Base-by-base conservation (phyloP, 192 early-diverging fungal genomes). In the Rhizoclosmatium sp. region DNA sequence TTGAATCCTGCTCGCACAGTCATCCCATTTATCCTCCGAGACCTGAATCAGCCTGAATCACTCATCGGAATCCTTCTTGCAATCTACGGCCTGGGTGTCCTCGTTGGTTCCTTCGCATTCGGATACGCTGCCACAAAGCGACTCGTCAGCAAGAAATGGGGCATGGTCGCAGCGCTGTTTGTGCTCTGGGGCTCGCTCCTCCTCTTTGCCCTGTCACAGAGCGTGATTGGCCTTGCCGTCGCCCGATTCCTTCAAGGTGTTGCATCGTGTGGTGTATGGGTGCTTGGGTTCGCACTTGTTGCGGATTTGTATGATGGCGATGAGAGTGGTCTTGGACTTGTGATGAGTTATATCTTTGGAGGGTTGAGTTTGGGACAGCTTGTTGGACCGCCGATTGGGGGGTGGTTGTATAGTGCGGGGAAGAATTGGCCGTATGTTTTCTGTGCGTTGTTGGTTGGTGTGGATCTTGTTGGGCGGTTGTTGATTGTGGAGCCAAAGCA, bases 281-380 rank as follows among this genome's bases (percentile, higher is more conserved):
- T 73, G 1, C 48, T 85, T 3, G 84, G 84, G 44, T 41, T 85
- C n/a, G 69, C 82, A 19, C 31, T 83, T 45, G 47, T 85, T 47
- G 81, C 78, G 0, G 84, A 84, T 42, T 41, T 39, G 2, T 76
- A 71, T 58, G 23, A 59, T 39, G 54, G 65, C 56, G 72, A 79
- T 31, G 47, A 64, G 5, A 49, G 14, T 2, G 80, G 72, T 31
- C 44, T 85, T 19, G 84, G 84, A 2, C 4, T 60, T 4, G 79
- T 82, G 23, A 85, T 82, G 79, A 51, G 74, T 2, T 65, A 62
- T 31, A 75, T 81, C 14, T 51, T 85, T n/a, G 31, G 62, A 12
- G 77, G 76, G 5, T 75, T 78, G 60, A 74, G 82, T n/a, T 7
- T 78, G 14, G 84, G 82, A 1, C 58, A 62, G 59, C 56, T 83